Conservation (phyloP, 164 flowering plant species). For the Stephania japonica region DNA sequence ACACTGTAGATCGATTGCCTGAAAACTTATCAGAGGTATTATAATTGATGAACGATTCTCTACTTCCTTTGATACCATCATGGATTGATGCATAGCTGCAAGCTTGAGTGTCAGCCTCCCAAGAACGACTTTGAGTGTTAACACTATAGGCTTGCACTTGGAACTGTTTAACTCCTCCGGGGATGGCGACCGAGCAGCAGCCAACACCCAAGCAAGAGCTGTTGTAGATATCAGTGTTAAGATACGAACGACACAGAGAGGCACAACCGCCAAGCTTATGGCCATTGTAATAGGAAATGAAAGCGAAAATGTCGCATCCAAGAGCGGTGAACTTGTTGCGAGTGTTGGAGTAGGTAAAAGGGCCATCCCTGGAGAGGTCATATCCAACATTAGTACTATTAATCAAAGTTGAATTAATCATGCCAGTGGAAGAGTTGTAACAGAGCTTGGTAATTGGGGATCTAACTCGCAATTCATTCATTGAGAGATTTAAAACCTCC, state of each 20-base stretch:
- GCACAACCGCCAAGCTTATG: slow-evolving; percentile 20
- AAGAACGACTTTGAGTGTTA: slow-evolving; percentile 2
- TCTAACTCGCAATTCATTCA: not conserved
- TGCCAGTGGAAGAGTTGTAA: not conserved
- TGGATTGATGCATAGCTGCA: slow-evolving; percentile 34
- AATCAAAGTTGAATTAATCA: not conserved
- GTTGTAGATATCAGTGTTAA: not conserved
- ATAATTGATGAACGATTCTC: not conserved
- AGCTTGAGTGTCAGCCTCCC: slow-evolving; percentile 10
- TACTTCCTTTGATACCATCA: slow-evolving; percentile 2
- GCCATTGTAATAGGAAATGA: not conserved
- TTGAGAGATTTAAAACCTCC: slow-evolving; percentile 5
- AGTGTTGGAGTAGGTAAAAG: slow-evolving; percentile 23
- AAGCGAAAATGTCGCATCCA: slow-evolving; percentile 26
- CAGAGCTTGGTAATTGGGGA: not conserved
- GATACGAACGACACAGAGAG: slow-evolving; percentile 8
- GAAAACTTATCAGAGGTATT: not conserved
- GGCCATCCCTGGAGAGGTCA: not conserved
- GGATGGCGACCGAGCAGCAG: slow-evolving; percentile 37
- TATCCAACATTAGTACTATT: not conserved
- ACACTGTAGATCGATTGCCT: not conserved
- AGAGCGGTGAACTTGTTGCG: slow-evolving; percentile 29
- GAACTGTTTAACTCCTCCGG: slow-evolving; percentile 10
- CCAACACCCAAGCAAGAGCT: slow-evolving; percentile 32
- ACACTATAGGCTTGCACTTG: not conserved